A percentile compares a stretch with the other conserved stretches of the same genome.
phyloP scores from a whole-genome alignment of 495 filamentous ascomycete genomes.

The Polyplosphaeria fusca region DNA sequence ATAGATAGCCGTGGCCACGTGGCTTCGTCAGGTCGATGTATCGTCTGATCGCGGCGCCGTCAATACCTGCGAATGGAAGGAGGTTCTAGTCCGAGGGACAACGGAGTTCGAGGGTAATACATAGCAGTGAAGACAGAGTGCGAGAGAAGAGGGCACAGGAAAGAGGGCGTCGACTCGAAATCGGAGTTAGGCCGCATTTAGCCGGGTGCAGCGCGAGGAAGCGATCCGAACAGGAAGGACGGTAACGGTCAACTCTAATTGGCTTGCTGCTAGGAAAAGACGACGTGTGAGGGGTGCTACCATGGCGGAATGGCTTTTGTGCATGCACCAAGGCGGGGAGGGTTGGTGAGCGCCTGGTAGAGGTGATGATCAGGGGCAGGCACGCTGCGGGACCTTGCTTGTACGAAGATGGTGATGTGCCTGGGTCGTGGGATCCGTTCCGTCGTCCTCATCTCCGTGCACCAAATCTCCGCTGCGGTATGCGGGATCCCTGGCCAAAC shows the following conservation, averaged over 20 bases:
- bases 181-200: conserved; percentile 15
- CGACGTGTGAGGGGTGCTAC: too few species aligned
- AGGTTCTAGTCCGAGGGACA: neutral
- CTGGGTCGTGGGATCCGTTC: neutral
- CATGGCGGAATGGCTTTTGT: too few species aligned
- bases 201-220: neutral
- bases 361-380: too few species aligned
- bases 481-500: too few species aligned
- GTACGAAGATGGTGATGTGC: neutral
- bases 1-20: conserved; percentile 4
- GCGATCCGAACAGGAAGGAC: conserved; percentile 16
- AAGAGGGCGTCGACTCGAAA: conserved; percentile 9
- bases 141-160: conserved; percentile 65
- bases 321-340: too few species aligned
- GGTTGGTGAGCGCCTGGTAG: too few species aligned
- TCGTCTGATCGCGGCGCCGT: conserved; percentile 10
- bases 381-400: neutral
- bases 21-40: conserved; percentile 12
- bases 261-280: neutral
- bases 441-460: too few species aligned
- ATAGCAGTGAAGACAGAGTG: conserved; percentile 71
- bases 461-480: too few species aligned
- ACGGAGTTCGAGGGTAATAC: neutral
- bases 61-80: conserved; percentile 8
- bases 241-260: neutral